Base-by-base conservation (phyloP, 495 filamentous ascomycete genomes). In the Penicillium canescens region DNA sequence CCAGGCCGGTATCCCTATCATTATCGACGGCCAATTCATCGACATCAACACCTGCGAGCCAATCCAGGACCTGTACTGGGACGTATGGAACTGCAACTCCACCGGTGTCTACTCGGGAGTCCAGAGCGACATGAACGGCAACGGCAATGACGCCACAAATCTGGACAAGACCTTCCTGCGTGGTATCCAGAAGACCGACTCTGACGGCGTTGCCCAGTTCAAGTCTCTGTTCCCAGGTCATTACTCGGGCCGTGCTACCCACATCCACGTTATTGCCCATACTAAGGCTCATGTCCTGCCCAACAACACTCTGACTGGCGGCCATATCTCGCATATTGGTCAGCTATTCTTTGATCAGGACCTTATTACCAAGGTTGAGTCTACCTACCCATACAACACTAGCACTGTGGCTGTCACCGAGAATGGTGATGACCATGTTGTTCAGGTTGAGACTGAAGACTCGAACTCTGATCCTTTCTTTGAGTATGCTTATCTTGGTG, bases 291-390 rank as follows among this genome's bases (percentile, higher is more conserved):
- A 61, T 0, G 44, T 75, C 3, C 52, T 70, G 34, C 50, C 65
- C 12, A 85, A 83, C 66, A 71, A 71, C 57, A 82, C 77, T 14
- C 57, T 80, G 47, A 72, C 65, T 16, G 75, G 75, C 39, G 82
- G 79, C 10, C 55, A 57, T 0, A 76, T 80, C 3, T 59, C 74
- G 1, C 82, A 87, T 61, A 73, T 86, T 48, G 83, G 82, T 11
- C 82, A 86, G 61, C 37, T 85, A n/a, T 86, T 82, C 78, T 86
- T 72, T 36, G 78, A 82, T 54, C 72, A 82, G 54, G 57, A 66
- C 12, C 71, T 86, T 10, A 70, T 76, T 54, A 44, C 35, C 26
- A 56, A 57, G 10, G 76, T 79, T 42, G 77, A 84, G 55, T 62
- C 71, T 12, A 71, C 71, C 3, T 62, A 66, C 37, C 83, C 84